Conservation (phyloP, 345 rosid genomes). For the Erodium maritimum region DNA sequence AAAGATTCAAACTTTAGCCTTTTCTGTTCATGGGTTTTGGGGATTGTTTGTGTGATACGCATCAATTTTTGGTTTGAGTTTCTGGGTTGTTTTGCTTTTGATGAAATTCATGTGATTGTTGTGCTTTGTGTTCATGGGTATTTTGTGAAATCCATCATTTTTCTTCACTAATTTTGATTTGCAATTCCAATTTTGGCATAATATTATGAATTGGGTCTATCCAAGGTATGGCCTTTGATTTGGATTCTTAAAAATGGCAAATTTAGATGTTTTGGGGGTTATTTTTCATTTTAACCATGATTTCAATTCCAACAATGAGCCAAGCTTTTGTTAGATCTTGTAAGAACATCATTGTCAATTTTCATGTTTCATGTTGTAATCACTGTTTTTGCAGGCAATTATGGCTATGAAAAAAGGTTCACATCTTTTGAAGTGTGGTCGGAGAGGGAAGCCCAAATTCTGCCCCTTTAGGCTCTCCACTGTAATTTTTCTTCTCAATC, state of each 20-base stretch:
- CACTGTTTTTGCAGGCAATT: constrained; percentile 40
- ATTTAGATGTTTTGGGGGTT: too few species aligned
- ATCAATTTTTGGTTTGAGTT: background rate
- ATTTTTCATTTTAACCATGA: too few species aligned
- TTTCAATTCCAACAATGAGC: too few species aligned
- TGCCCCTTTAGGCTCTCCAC: constrained; percentile 70
- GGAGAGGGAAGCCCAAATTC: constrained; percentile 75
- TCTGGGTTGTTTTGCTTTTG: background rate
- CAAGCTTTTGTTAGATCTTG: too few species aligned
- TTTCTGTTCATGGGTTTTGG: background rate
- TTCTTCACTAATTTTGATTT: too few species aligned
- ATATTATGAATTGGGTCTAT: too few species aligned
- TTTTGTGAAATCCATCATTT: background rate
- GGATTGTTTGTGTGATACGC: background rate
- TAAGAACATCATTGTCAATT: too few species aligned
- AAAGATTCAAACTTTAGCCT: background rate
- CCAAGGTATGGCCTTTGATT: too few species aligned
- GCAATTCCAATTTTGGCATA: too few species aligned
- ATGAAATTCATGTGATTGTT: background rate
- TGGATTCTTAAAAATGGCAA: too few species aligned
- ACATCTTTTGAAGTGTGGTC: constrained; percentile 58
- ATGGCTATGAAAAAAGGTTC: constrained; percentile 72
- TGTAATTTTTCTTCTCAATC: constrained; percentile 17
- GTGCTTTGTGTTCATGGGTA: background rate
- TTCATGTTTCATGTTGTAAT: too few species aligned